phyloP scores from a whole-genome alignment of 1,284 basidiomycete genomes.

The Trametes polyzona region DNA sequence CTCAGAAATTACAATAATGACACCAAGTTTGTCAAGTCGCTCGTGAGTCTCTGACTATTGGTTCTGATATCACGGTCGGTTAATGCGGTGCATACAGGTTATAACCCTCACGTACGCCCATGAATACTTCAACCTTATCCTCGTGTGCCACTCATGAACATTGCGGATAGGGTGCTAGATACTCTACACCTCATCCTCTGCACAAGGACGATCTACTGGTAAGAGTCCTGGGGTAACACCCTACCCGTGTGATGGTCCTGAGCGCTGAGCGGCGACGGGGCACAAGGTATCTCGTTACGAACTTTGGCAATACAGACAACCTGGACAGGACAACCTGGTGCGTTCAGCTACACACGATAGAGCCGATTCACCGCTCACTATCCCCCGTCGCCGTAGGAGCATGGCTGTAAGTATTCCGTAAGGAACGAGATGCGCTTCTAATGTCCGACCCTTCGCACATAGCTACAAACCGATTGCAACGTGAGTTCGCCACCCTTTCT shows the following conservation, averaged over 20 bases:
- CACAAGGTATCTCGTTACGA: conserved; percentile 35
- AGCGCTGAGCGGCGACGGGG: neutral
- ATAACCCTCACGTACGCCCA: conserved; percentile 25
- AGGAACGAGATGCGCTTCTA: neutral
- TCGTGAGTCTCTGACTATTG: conserved; percentile 22
- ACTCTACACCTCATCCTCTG: conserved; percentile 34
- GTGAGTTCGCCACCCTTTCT: conserved; percentile 17
- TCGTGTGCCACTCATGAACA: neutral
- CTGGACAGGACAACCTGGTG: conserved; percentile 33
- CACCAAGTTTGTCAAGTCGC: conserved; percentile 23
- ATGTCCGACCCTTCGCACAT: neutral
- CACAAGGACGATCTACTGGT: conserved; percentile 35
- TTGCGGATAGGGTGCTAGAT: conserved; percentile 24
- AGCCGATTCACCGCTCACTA: neutral
- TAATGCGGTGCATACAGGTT: conserved; percentile 7
- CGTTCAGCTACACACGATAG: neutral
- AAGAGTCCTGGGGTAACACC: too few relatives aligned
- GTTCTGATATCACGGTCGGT: neutral
- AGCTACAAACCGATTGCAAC: conserved; percentile 38
- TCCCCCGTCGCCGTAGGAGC: conserved; percentile 23
- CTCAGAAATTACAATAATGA: conserved; percentile 30
- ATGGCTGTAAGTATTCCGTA: conserved; percentile 28
- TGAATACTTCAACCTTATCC: neutral
- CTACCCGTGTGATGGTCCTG: neutral
- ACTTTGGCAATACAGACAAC: conserved; percentile 30